Evolutionary conservation across 495 filamentous ascomycete species (phyloP), one percentile per base, ranked within the genome.

Genomic region (Hypoxylon cercidicola): DNA sequence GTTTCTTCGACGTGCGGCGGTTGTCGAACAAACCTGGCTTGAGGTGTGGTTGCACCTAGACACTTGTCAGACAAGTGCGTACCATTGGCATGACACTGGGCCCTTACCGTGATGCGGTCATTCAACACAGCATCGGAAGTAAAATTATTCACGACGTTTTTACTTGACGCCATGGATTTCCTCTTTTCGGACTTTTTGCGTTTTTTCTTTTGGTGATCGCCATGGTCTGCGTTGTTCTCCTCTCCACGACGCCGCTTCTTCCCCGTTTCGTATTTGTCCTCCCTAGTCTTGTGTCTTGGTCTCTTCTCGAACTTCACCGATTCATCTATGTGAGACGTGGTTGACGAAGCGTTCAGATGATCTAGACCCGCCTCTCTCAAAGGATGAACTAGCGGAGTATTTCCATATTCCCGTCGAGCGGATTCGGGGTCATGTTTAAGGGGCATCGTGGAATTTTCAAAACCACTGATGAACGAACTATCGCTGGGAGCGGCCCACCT

Each of bases 1-100:
- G 83, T 53, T 59, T 84, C 41, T 83, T 85, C 10, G 90, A 93
- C 23, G 84, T 78, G 49, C 83, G 85, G 1, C 89, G 89, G 68
- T 88, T 93, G 20, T 82, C 85, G 72, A 94, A 94, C 6, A 95
- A 75, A 0, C 91, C 92, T 69, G 79, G 73, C 37, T 69, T 78
- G 45, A 77, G 74, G 65, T 69, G 74, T 65, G 79, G 86, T 41
- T 79, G 82, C 18, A 89, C 78, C 89, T 92, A 52, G 70, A 21
- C 55, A 53, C 49, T 71, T 50, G 72, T 76, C 55, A 75, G 60
- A 46, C 48, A n/a, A 55, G n/a, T n/a, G n/a, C n/a, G 30, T 21
- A 40, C 46, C 35, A 35, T 2, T 51, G 9, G 11, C 16, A 32
- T n/a, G 7, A 20, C 64, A 47, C 8, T 2, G 32, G n/a, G 21